Evolutionary conservation across 1,139 yeast genomes (phyloP).

Genomic region (Saccharomycopsis crataegensis): DNA sequence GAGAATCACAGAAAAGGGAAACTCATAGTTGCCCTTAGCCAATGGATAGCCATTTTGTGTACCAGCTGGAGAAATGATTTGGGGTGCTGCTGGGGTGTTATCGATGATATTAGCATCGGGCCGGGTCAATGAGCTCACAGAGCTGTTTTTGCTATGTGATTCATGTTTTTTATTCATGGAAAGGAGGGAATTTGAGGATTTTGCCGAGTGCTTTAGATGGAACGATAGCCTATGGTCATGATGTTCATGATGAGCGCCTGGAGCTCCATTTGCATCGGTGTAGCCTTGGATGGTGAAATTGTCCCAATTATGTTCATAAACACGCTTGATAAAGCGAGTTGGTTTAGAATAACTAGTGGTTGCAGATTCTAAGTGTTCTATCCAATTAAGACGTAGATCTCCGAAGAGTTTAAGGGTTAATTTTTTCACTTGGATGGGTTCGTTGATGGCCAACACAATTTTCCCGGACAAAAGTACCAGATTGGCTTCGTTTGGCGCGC

Average conservation of each 20-base stretch:
- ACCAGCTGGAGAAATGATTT: neutral
- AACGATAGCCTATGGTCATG: neutral
- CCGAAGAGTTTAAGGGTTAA: conserved; percentile 59
- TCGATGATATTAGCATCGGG: neutral
- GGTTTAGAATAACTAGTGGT: conserved; percentile 41
- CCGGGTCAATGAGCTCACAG: neutral
- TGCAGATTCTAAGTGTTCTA: conserved; percentile 40
- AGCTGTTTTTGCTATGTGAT: neutral
- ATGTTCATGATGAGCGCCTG: neutral
- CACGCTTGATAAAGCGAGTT: conserved; percentile 50
- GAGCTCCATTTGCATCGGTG: conserved; percentile 4
- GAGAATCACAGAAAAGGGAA: conserved; percentile 78
- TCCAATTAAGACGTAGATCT: conserved; percentile 52
- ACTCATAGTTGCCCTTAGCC: conserved; percentile 76
- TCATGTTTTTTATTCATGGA: neutral
- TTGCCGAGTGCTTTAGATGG: conserved; percentile 20
- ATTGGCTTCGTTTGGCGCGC: conserved; percentile 68
- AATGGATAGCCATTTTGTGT: conserved; percentile 24
- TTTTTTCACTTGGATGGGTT: conserved; percentile 63
- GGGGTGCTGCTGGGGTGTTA: conserved; percentile 15
- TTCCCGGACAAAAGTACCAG: conserved; percentile 71
- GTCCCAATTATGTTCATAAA: conserved; percentile 78
- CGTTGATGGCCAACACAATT: conserved; percentile 68
- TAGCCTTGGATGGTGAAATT: conserved; percentile 43
- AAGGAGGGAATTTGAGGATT: conserved; percentile 26